phyloP scores from a whole-genome alignment of 768 basidiomycete genomes.

The Naganishia antarctica region DNA sequence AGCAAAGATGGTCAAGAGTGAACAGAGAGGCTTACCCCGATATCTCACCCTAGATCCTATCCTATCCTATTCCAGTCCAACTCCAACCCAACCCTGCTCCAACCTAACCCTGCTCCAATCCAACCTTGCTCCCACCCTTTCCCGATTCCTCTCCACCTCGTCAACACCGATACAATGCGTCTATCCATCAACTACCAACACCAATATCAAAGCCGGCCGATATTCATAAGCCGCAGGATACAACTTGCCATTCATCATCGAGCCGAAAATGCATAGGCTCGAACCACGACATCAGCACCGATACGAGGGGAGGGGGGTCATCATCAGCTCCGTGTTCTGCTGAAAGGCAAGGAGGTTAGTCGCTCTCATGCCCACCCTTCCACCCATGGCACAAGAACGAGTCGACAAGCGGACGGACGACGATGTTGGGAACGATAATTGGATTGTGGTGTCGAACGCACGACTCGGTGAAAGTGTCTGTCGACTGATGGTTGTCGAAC shows the following conservation, averaged over 20 bases:
- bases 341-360: background rate
- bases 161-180: background rate
- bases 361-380: background rate
- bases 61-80: too few species aligned
- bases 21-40: too few species aligned
- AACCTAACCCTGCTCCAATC: too few species aligned
- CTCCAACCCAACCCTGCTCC: too few species aligned
- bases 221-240: background rate
- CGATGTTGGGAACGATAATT: too few species aligned
- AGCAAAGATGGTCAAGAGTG: too few species aligned
- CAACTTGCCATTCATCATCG: background rate
- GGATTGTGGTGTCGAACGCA: too few species aligned
- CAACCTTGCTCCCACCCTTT: background rate
- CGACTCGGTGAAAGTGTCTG: too few species aligned
- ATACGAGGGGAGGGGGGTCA: background rate
- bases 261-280: background rate
- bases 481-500: too few species aligned
- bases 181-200: background rate
- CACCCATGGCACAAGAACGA: background rate
- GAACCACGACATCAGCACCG: background rate
- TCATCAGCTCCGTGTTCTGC: background rate
- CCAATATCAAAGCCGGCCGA: too few species aligned
- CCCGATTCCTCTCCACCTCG: background rate
- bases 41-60: too few species aligned
- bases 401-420: too few species aligned